These are phyloP conservation scores for Colletotrichum liriopes DNA, from an alignment of 2,329 filamentous ascomycete species.

Conservation along the genomic window DNA sequence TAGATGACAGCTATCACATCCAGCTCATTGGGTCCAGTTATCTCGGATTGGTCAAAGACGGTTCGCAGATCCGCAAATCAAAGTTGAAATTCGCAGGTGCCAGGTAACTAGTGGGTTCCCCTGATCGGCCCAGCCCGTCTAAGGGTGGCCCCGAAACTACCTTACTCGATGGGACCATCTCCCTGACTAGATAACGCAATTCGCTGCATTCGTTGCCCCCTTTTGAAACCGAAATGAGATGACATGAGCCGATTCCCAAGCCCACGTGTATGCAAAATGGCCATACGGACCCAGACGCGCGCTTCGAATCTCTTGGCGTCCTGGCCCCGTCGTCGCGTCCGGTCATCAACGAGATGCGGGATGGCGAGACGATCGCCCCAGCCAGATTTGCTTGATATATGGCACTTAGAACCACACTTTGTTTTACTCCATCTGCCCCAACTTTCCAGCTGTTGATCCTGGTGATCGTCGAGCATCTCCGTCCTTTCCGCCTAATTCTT, in stretches of 20 bases:
- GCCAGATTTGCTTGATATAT: slow-evolving; percentile 12
- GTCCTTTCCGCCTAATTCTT: slow-evolving; percentile 5
- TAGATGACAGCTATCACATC: neutral
- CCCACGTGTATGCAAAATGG: slow-evolving; percentile 24
- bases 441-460: slow-evolving; percentile 23
- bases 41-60: neutral
- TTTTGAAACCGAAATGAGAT: slow-evolving; percentile 41
- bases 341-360: neutral
- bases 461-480: slow-evolving; percentile 26
- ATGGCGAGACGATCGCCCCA: neutral
- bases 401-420: slow-evolving; percentile 6
- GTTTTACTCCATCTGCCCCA: neutral
- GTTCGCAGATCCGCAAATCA: slow-evolving; percentile 39
- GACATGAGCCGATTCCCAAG: slow-evolving; percentile 41
- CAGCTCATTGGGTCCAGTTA: neutral
- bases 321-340: neutral
- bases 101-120: slow-evolving; percentile 16
- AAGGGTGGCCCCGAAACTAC: slow-evolving; percentile 27
- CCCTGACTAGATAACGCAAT: slow-evolving; percentile 4
- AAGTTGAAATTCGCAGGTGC: neutral
- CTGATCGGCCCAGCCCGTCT: slow-evolving; percentile 30
- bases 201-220: slow-evolving; percentile 10
- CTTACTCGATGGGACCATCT: slow-evolving; percentile 24
- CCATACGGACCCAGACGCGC: slow-evolving; percentile 32
- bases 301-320: slow-evolving; percentile 29